Evolutionary conservation across 2,329 filamentous ascomycete genomes (phyloP).

Genomic region (Pseudogymnoascus sp.): DNA sequence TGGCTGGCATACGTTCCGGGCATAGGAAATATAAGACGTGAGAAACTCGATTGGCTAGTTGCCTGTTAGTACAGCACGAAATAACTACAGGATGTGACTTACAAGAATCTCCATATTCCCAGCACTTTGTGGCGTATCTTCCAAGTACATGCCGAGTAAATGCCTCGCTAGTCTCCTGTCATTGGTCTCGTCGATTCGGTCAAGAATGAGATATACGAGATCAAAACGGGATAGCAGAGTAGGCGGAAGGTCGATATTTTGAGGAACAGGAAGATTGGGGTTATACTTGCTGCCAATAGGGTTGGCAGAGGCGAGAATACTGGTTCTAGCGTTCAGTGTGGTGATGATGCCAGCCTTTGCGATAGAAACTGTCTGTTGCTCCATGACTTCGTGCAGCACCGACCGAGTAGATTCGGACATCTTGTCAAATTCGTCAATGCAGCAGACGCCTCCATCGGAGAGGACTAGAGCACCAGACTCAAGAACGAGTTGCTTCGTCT

Average conservation of each 20-base stretch:
- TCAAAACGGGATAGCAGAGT: conserved; percentile 95
- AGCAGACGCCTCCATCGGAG: conserved; percentile 68
- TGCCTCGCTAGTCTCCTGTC: conserved; percentile 88
- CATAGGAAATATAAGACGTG: conserved; percentile 95
- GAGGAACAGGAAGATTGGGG: conserved; percentile 85
- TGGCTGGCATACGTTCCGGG: conserved; percentile 77
- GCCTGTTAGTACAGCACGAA: conserved; percentile 23
- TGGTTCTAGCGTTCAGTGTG: conserved; percentile 89
- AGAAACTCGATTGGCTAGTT: conserved; percentile 82
- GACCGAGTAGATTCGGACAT: conserved; percentile 69
- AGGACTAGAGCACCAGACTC: conserved; percentile 68
- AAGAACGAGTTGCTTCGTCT: conserved; percentile 64
- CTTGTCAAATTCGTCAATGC: conserved; percentile 74
- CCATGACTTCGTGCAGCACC: conserved; percentile 73
- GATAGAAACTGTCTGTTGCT: conserved; percentile 71
- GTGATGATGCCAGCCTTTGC: conserved; percentile 74
- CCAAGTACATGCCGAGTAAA: conserved; percentile 90
- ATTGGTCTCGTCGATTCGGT: conserved; percentile 81
- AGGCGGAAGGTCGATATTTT: conserved; percentile 95
- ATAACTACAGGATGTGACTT: conserved; percentile 33
- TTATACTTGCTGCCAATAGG: conserved; percentile 98
- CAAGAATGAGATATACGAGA: conserved; percentile 90
- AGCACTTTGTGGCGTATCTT: conserved; percentile 80
- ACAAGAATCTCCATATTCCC: conserved; percentile 71
- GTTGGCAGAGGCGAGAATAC: conserved; percentile 93